Evolutionary conservation across 2,329 filamentous ascomycete genomes (phyloP).

Genomic region (Xylaria sp.): DNA sequence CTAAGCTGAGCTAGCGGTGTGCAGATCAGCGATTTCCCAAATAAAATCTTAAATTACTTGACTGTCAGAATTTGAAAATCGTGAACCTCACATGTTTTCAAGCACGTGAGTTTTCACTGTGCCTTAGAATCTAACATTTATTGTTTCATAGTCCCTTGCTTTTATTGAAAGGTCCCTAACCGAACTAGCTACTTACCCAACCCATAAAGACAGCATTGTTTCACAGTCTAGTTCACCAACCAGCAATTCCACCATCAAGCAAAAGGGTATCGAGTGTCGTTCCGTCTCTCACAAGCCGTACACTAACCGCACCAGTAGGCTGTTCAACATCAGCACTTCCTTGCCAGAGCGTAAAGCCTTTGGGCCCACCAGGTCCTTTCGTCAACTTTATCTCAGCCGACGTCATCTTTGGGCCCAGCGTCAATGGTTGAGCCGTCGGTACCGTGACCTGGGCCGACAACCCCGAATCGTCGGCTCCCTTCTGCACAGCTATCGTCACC

Average conservation of each 20-base stretch:
- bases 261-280: conserved; percentile 40
- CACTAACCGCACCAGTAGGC: conserved; percentile 41
- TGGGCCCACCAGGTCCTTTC: conserved; percentile 13
- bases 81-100: neutral
- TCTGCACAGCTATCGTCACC: conserved; percentile 37
- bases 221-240: conserved; percentile 36
- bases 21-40: conserved; percentile 6
- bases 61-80: neutral
- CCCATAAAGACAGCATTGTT: neutral
- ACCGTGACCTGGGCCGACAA: conserved; percentile 33
- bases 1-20: neutral
- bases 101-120: neutral
- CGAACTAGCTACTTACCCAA: no score
- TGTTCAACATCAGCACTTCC: conserved; percentile 35
- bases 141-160: neutral
- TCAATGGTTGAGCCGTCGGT: conserved; percentile 41
- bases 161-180: neutral
- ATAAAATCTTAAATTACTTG: conserved; percentile 1
- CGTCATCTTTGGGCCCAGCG: conserved; percentile 40
- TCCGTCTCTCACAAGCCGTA: conserved; percentile 35
- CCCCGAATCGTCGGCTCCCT: conserved; percentile 23
- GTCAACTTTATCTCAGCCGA: conserved; percentile 27
- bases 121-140: no score
- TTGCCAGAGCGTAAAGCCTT: conserved; percentile 32
- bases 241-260: conserved; percentile 41